Percentiles rank a stretch among this genome's conserved stretches.
Evolutionary conservation across 2,329 filamentous ascomycete species (phyloP).

Genomic region (Colletotrichum truncatum): DNA sequence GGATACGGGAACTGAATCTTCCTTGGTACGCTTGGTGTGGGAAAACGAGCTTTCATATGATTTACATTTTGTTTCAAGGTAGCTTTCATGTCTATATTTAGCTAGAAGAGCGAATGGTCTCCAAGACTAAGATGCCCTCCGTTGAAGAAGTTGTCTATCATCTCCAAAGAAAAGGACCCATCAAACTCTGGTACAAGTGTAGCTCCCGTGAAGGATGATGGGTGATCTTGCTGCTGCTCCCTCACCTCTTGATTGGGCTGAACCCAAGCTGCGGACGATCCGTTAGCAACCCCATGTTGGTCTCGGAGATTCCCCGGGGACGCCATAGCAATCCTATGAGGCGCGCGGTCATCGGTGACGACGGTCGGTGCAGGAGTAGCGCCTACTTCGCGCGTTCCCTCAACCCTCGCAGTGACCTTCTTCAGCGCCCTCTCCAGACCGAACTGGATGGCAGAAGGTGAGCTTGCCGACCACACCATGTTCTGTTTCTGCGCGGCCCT

Average conservation of each 20-base stretch:
- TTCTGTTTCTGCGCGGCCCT: slow-evolving; percentile 23
- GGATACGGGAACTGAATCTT: neutral
- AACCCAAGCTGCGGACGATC: neutral
- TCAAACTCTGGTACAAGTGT: slow-evolving; percentile 21
- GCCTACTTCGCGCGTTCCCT: neutral
- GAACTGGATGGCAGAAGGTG: slow-evolving; percentile 26
- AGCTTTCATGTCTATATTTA: neutral
- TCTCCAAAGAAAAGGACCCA: slow-evolving; percentile 16
- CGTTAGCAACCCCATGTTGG: neutral
- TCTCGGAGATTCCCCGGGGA: neutral
- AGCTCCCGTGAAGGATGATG: slow-evolving; percentile 4
- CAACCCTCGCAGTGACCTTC: slow-evolving; percentile 19
- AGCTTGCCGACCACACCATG: slow-evolving; percentile 12
- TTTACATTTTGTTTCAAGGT: neutral
- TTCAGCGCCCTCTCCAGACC: slow-evolving; percentile 24
- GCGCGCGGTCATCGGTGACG: neutral
- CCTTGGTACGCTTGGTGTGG: neutral
- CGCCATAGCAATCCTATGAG: neutral
- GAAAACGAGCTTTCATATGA: neutral
- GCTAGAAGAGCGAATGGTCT: slow-evolving; percentile 27
- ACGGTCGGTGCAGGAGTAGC: neutral
- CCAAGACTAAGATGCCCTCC: slow-evolving; percentile 27
- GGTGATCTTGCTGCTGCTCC: slow-evolving; percentile 6
- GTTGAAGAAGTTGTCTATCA: slow-evolving; percentile 27
- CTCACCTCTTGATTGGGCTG: neutral